These are phyloP conservation scores for Aegilops bicornis DNA, from an alignment of 176 grass and related monocot genomes.

Conservation along the genomic window DNA sequence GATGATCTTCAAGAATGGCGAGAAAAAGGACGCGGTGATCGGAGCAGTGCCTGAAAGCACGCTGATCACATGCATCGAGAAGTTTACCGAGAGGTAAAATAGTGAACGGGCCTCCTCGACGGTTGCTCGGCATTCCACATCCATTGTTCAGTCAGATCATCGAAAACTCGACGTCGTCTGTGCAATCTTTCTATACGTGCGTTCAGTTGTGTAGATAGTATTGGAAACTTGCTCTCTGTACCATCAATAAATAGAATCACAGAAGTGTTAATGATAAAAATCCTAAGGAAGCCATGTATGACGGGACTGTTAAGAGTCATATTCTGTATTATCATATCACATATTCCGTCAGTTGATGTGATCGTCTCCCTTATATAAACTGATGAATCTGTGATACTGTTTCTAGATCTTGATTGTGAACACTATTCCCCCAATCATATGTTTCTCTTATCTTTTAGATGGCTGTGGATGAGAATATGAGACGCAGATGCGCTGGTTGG, in stretches of 20 bases:
- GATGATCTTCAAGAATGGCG: slow-evolving; percentile 78
- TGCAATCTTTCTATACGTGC: slow-evolving; percentile 1
- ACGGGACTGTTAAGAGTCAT: background rate
- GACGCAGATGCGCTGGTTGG: background rate
- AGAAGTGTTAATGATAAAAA: background rate
- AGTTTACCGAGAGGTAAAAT: slow-evolving; percentile 47
- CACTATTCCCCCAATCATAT: background rate
- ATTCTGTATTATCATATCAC: background rate
- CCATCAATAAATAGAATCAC: slow-evolving; percentile 12
- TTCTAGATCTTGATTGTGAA: background rate
- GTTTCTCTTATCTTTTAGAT: background rate
- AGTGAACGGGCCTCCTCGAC: background rate
- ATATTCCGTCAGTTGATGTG: background rate
- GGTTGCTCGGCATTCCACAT: background rate
- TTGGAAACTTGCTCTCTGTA: background rate
- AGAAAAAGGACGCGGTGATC: slow-evolving; percentile 77
- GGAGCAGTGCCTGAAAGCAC: slow-evolving; percentile 78
- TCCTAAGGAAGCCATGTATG: background rate
- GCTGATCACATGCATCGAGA: slow-evolving; percentile 57
- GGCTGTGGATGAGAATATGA: background rate
- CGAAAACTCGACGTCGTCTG: background rate
- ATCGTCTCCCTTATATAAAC: background rate
- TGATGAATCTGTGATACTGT: background rate
- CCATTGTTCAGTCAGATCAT: background rate
- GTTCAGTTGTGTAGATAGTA: slow-evolving; percentile 12